phyloP scores from a whole-genome alignment of 805 yeast species.

The Lipomyces yamanashiensis region DNA sequence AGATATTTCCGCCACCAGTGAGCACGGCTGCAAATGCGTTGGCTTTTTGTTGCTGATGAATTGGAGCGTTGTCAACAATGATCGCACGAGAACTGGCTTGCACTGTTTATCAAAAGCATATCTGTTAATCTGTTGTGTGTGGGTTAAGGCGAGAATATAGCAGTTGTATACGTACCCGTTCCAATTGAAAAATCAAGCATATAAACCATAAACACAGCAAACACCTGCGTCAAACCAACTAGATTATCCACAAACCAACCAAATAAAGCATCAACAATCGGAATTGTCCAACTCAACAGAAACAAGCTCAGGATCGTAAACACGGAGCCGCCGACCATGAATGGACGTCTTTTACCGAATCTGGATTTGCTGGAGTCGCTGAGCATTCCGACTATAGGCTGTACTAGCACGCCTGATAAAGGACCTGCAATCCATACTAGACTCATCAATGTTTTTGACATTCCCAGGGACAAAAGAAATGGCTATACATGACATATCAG shows the following conservation, averaged over 20 bases:
- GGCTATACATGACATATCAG: constrained; percentile 44
- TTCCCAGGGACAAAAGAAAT: constrained; percentile 62
- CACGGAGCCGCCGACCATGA: constrained; percentile 59
- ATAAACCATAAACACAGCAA: constrained; percentile 60
- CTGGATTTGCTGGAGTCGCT: constrained; percentile 56
- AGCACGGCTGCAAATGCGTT: constrained; percentile 71
- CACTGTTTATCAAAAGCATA: constrained; percentile 47
- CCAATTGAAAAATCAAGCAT: constrained; percentile 60
- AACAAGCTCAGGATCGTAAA: constrained; percentile 54
- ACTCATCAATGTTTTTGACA: constrained; percentile 59
- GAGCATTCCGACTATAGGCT: constrained; percentile 64
- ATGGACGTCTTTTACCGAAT: constrained; percentile 62
- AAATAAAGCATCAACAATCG: constrained; percentile 47
- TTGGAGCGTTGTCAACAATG: constrained; percentile 64
- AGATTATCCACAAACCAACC: constrained; percentile 50
- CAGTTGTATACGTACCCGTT: constrained; percentile 20
- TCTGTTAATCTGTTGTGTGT: neutral
- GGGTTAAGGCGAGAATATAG: neutral
- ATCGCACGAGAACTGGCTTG: constrained; percentile 66
- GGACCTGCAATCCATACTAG: constrained; percentile 74
- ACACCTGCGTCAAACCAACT: constrained; percentile 44
- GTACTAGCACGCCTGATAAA: constrained; percentile 64
- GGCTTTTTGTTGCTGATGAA: constrained; percentile 60
- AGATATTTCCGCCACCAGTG: constrained; percentile 63
- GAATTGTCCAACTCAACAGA: constrained; percentile 53